Percentiles rank a stretch among this genome's conserved stretches.
These are phyloP conservation scores for Cutaneotrichosporon sp. DNA, from an alignment of 1,284 basidiomycete species.

Conservation along the genomic window DNA sequence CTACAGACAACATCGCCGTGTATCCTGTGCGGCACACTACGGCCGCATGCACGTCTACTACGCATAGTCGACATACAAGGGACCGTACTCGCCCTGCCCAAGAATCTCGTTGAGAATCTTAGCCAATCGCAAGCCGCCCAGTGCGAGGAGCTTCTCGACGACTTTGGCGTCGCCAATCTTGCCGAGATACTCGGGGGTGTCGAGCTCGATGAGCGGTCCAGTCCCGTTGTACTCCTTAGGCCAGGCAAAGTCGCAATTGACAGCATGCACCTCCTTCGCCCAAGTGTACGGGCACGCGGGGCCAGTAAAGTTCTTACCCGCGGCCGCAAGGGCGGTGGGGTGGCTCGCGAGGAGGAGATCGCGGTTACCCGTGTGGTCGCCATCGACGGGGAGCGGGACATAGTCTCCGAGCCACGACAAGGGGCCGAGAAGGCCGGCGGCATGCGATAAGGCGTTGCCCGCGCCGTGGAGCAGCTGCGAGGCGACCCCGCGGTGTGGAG, in stretches of 20 bases:
- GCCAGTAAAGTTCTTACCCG: slow-evolving; percentile 17
- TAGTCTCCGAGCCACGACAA: slow-evolving; percentile 1
- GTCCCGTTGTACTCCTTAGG: slow-evolving; percentile 53
- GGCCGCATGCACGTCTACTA: too few relatives aligned
- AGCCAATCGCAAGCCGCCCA: slow-evolving; percentile 74
- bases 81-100: slow-evolving; percentile 5
- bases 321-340: neutral
- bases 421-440: neutral
- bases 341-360: slow-evolving; percentile 7
- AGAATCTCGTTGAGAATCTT: slow-evolving; percentile 60
- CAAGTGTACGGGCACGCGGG: slow-evolving; percentile 68
- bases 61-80: slow-evolving; percentile 11
- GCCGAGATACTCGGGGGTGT: slow-evolving; percentile 75
- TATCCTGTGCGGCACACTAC: too few relatives aligned
- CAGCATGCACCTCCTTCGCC: slow-evolving; percentile 60
- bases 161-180: slow-evolving; percentile 62
- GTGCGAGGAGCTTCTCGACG: slow-evolving; percentile 73
- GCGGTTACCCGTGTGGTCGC: slow-evolving; percentile 3
- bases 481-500: slow-evolving; percentile 2
- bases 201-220: slow-evolving; percentile 63
- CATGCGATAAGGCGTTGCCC: neutral
- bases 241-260: slow-evolving; percentile 77
- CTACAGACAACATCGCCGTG: too few relatives aligned
- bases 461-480: slow-evolving; percentile 11
- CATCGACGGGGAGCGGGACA: slow-evolving; percentile 14